These are phyloP conservation scores for Aspergillus thermomutatus DNA, from an alignment of 2,329 filamentous ascomycete species.

Conservation along the genomic window DNA sequence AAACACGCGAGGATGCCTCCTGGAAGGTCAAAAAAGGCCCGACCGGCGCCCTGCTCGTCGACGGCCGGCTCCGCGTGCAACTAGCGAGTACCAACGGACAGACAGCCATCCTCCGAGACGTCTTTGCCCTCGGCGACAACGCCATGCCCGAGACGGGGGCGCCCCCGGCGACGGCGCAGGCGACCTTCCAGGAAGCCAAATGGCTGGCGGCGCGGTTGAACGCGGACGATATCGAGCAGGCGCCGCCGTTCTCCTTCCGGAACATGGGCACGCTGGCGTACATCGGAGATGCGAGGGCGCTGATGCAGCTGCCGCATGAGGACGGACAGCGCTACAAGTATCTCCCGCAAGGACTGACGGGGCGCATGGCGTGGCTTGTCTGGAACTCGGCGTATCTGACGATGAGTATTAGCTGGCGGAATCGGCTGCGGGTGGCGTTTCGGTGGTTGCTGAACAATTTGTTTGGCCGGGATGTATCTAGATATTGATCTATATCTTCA, in stretches of 20 bases:
- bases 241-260: slow-evolving; percentile 50
- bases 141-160: slow-evolving; percentile 50
- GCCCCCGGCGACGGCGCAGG: slow-evolving; percentile 58
- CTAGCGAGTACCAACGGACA: slow-evolving; percentile 39
- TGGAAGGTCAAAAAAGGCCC: slow-evolving; percentile 53
- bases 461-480: slow-evolving; percentile 44
- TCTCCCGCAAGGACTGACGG: slow-evolving; percentile 37
- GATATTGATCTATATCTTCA: slow-evolving; percentile 40
- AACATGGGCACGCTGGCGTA: slow-evolving; percentile 60
- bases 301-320: slow-evolving; percentile 50
- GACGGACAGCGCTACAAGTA: slow-evolving; percentile 18
- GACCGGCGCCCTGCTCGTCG: slow-evolving; percentile 52
- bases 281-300: slow-evolving; percentile 54
- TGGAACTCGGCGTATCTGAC: slow-evolving; percentile 46
- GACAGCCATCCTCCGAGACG: slow-evolving; percentile 48
- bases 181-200: slow-evolving; percentile 56
- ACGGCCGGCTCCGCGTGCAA: slow-evolving; percentile 55
- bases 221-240: slow-evolving; percentile 38
- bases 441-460: slow-evolving; percentile 42
- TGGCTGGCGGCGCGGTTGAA: slow-evolving; percentile 58
- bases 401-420: slow-evolving; percentile 48
- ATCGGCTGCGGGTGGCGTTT: slow-evolving; percentile 39
- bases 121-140: slow-evolving; percentile 57
- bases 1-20: slow-evolving; percentile 13
- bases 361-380: slow-evolving; percentile 39